Evolutionary conservation across 352 stramenopile species (phyloP).

Genomic region (Phytophthora rubi): DNA sequence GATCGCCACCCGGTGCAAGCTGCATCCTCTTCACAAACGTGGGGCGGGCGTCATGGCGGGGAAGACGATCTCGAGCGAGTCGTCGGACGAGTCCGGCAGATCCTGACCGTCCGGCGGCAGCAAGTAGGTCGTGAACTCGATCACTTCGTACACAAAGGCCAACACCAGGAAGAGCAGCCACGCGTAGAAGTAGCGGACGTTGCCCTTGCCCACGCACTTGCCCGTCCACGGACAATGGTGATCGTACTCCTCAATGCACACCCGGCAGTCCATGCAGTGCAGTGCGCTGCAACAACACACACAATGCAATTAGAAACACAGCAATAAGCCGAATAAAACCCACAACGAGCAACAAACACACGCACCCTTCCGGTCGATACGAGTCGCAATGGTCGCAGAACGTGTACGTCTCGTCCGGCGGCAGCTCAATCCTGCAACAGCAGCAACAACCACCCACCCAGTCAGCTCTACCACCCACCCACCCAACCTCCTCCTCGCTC

Average conservation of each 20-base stretch:
- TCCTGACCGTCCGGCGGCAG: slow-evolving; percentile 64
- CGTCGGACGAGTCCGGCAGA: slow-evolving; percentile 41
- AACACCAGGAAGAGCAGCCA: slow-evolving; percentile 89
- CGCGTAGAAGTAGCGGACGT: slow-evolving; percentile 82
- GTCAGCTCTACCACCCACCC: not conserved
- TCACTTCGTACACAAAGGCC: slow-evolving; percentile 89
- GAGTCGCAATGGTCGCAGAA: slow-evolving; percentile 85
- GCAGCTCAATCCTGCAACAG: slow-evolving; percentile 38
- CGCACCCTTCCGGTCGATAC: slow-evolving; percentile 73
- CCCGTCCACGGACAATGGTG: slow-evolving; percentile 95
- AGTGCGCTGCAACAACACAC: slow-evolving; percentile 51
- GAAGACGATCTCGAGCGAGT: slow-evolving; percentile 43
- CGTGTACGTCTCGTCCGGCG: slow-evolving; percentile 65
- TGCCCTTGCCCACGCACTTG: slow-evolving; percentile 83
- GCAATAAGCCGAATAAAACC: not conserved
- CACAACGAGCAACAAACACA: not conserved
- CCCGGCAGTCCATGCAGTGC: slow-evolving; percentile 89
- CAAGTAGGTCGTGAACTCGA: slow-evolving; percentile 89
- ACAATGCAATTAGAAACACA: slow-evolving; percentile 11
- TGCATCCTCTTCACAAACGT: slow-evolving; percentile 27
- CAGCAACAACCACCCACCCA: not conserved
- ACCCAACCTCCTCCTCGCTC: not conserved
- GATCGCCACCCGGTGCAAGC: slow-evolving; percentile 12
- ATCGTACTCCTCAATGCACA: slow-evolving; percentile 90
- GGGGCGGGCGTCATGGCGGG: slow-evolving; percentile 12